Conservation (phyloP, 192 early-diverging fungal species). For the Coemansia reversa region DNA sequence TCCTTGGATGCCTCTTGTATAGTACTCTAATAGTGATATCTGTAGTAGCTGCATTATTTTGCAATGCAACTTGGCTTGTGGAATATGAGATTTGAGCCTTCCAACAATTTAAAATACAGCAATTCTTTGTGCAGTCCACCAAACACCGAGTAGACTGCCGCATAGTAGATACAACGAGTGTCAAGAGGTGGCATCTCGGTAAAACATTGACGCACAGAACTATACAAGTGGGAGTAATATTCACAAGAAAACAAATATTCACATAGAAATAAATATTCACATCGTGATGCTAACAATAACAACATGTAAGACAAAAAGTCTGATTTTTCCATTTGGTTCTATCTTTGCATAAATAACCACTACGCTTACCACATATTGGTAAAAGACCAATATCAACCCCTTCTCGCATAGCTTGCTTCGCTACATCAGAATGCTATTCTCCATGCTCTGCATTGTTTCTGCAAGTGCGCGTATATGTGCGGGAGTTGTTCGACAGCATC, state of each 20-base stretch:
- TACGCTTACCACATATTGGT: background rate
- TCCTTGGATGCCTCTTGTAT: constrained; percentile 2
- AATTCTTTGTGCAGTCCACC: background rate
- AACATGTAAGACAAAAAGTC: background rate
- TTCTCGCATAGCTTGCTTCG: too few relatives aligned
- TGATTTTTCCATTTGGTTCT: background rate
- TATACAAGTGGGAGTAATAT: background rate
- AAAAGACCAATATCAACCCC: background rate
- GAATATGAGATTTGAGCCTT: background rate
- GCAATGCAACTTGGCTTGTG: background rate
- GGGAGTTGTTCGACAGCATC: constrained; percentile 62
- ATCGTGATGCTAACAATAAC: too few relatives aligned
- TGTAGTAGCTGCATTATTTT: background rate
- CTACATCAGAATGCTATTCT: background rate
- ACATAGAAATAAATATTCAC: too few relatives aligned
- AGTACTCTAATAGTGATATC: background rate
- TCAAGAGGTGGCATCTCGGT: constrained; percentile 29
- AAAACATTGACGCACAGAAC: background rate
- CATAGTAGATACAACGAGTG: constrained; percentile 8
- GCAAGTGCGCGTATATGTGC: constrained; percentile 44
- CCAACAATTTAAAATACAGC: constrained; percentile 10
- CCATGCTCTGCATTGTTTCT: background rate
- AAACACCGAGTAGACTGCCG: background rate
- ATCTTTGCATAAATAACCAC: background rate
- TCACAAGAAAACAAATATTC: too few relatives aligned